Percentiles rank a stretch among this genome's conserved stretches.
Conservation (phyloP, 2,329 filamentous ascomycete genomes). For the Paradendryphiella salina region DNA sequence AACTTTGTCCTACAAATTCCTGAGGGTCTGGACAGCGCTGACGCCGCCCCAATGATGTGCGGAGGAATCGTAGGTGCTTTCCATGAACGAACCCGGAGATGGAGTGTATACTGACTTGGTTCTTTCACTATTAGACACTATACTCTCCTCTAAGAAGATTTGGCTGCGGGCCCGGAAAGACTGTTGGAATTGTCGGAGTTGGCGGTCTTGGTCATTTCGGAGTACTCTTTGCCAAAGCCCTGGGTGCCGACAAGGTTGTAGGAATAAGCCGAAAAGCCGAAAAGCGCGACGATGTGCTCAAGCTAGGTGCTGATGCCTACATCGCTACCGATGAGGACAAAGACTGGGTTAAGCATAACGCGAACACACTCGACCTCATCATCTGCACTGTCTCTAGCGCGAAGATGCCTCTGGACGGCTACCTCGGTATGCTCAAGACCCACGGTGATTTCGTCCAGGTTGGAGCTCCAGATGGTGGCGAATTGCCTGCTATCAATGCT, state of each 20-base stretch:
- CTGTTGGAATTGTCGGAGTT: conserved; percentile 72
- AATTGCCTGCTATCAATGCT: conserved; percentile 55
- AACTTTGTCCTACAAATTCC: conserved; percentile 75
- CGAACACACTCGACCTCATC: conserved; percentile 60
- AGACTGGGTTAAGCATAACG: conserved; percentile 61
- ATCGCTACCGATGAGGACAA: conserved; percentile 62
- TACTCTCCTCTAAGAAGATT: conserved; percentile 77
- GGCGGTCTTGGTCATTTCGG: conserved; percentile 76
- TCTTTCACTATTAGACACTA: conserved; percentile 54
- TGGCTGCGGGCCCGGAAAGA: conserved; percentile 74
- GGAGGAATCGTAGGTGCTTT: conserved; percentile 62
- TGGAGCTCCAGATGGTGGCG: conserved; percentile 50
- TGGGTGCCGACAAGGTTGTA: conserved; percentile 68
- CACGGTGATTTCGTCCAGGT: conserved; percentile 68
- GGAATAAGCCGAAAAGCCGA: conserved; percentile 63
- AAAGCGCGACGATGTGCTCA: conserved; percentile 64
- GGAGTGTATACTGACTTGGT: neutral
- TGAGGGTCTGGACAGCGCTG: conserved; percentile 62
- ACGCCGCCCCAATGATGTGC: conserved; percentile 79
- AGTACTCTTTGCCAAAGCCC: conserved; percentile 69
- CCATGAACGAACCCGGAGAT: neutral
- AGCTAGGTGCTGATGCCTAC: conserved; percentile 64
- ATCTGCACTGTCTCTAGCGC: conserved; percentile 58
- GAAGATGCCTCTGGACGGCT: conserved; percentile 60
- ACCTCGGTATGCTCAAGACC: conserved; percentile 62